Evolutionary conservation across 2,329 filamentous ascomycete species (phyloP), one percentile per base, ranked within the genome.

Genomic region (Phaeosphaeriaceae sp.): DNA sequence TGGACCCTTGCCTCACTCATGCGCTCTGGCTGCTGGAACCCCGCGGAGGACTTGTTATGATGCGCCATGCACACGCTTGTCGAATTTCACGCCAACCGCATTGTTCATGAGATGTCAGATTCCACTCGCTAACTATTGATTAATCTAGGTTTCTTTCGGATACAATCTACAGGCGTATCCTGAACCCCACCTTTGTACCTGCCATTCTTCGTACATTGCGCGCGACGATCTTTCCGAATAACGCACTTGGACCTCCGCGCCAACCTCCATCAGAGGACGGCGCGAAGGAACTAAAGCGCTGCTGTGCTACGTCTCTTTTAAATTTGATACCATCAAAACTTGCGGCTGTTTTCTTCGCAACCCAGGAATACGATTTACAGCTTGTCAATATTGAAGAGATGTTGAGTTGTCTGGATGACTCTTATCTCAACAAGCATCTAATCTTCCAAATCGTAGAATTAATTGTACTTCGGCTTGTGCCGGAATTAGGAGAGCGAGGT

Each of bases 401-500:
- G 37, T 79, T 97, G 38, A 85, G 88, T 62, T 79, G 92, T 30
- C 87, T 96, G 59, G 84, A 83, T 13, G 92, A 97, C 73, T 79
- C 83, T 42, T 96, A 96, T 75, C 88, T 92, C 75, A 99, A 99
- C 76, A 95, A 92, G 76, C 92, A 97, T 75, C 77, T 97, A 26
- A 78, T 96, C 61, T 96, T 96, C 67, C 81, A 85, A 36, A 79
- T 94, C 39, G 76, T 97, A 28, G 94, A 99, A 75, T 75, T 93
- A 49, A 71, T 96, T 2, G 78, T 97, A n/a, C 83, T 91, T 48
- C 85, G 88, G 57, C 74, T 97, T 54, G 83, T 96, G 67, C 94
- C 94, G 4, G 94, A 99, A 76, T 72, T 97, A 63, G 81, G 81
- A 45, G 88, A 90, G 63, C 86, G 84, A 68, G 85, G 86, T 30